phyloP scores from a whole-genome alignment of 1,284 basidiomycete genomes.

The Austroboletus niveus region DNA sequence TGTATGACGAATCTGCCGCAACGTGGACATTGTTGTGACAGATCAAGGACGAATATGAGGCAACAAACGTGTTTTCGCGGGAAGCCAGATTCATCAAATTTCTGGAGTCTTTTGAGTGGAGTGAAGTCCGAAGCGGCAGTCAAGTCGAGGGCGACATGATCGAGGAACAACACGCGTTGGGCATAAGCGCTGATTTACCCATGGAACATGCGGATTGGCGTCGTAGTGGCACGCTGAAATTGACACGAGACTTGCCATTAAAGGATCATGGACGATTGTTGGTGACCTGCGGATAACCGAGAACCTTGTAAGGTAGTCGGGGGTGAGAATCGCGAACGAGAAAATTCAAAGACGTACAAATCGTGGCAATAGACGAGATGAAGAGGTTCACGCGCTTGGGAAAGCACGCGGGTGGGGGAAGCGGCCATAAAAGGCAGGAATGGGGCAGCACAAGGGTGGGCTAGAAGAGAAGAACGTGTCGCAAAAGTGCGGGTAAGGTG shows the following conservation, averaged over 20 bases:
- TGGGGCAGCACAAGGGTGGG: slow-evolving; percentile 48
- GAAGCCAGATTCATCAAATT: slow-evolving; percentile 58
- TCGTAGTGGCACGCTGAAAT: slow-evolving; percentile 28
- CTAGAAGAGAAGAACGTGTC: slow-evolving; percentile 50
- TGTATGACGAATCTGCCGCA: slow-evolving; percentile 63
- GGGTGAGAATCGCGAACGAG: slow-evolving; percentile 35
- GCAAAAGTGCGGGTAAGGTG: slow-evolving; percentile 56
- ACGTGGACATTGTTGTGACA: slow-evolving; percentile 66
- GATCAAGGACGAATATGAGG: slow-evolving; percentile 65
- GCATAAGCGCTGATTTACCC: slow-evolving; percentile 47
- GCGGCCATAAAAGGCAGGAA: slow-evolving; percentile 52
- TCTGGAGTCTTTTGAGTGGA: slow-evolving; percentile 64
- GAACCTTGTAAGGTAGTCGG: slow-evolving; percentile 8
- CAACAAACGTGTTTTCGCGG: slow-evolving; percentile 65
- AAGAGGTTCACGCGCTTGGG: slow-evolving; percentile 28
- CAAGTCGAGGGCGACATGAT: slow-evolving; percentile 57
- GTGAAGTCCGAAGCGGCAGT: slow-evolving; percentile 54
- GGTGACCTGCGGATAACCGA: slow-evolving; percentile 28
- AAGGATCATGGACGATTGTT: slow-evolving; percentile 16
- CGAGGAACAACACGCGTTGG: slow-evolving; percentile 60
- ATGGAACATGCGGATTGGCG: slow-evolving; percentile 36
- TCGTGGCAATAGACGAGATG: slow-evolving; percentile 34
- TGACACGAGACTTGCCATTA: slow-evolving; percentile 30
- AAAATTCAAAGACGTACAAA: slow-evolving; percentile 38
- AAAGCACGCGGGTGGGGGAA: slow-evolving; percentile 40